Conservation (phyloP, 495 filamentous ascomycete species). For the Eremomyces bilateralis region DNA sequence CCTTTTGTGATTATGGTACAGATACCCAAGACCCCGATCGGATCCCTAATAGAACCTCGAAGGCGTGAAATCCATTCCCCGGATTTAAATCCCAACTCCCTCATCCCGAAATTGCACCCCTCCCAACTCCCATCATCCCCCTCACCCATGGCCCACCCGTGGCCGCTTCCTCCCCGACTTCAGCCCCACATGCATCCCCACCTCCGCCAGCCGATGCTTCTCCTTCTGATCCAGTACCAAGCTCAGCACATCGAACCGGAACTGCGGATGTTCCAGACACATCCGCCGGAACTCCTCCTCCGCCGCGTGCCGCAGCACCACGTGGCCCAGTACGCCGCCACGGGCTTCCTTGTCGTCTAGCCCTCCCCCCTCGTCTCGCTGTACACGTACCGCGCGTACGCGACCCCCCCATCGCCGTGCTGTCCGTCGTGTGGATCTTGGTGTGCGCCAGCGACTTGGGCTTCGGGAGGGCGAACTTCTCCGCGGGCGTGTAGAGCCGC, state of each 20-base stretch:
- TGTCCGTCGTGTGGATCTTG: constrained; percentile 78
- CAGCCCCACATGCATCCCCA: too few species aligned
- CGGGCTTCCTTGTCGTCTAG: constrained; percentile 50
- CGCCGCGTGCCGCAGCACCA: constrained; percentile 58
- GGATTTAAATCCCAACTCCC: too few species aligned
- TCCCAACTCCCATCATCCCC: too few species aligned
- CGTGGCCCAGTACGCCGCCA: constrained; percentile 79
- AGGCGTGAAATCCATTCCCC: too few species aligned
- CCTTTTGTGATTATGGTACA: too few species aligned
- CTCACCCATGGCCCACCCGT: too few species aligned
- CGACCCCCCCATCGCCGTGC: constrained; percentile 69
- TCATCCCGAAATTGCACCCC: too few species aligned
- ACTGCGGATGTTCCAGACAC: constrained; percentile 77
- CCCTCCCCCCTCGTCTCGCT: constrained; percentile 48
- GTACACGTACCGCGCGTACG: constrained; percentile 82
- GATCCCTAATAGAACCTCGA: too few species aligned
- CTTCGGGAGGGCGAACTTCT: constrained; percentile 49
- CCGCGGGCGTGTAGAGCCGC: constrained; percentile 68
- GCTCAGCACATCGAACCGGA: constrained; percentile 72
- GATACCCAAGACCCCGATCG: too few species aligned
- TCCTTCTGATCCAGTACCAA: constrained; percentile 45
- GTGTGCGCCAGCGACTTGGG: constrained; percentile 58
- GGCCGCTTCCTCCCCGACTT: too few species aligned
- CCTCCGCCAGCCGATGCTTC: too few species aligned
- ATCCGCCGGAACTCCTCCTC: constrained; percentile 59